Percentiles rank a stretch among this genome's conserved stretches.
phyloP scores from a whole-genome alignment of 768 basidiomycete species.

The Chalciporus pseudorubinellus region DNA sequence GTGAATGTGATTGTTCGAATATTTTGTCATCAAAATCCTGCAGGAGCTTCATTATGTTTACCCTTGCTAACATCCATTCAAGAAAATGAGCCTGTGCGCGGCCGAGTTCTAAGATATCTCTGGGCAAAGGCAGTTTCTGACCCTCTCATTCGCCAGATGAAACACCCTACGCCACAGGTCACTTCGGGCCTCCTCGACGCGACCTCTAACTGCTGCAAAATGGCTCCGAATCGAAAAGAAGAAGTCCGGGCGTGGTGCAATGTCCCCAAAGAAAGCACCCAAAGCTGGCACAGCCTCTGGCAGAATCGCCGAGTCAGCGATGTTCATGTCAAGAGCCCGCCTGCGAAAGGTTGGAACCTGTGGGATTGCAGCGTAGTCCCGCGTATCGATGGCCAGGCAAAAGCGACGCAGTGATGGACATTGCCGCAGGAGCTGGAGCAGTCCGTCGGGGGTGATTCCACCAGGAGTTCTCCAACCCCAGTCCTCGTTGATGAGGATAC shows the following conservation, averaged over 20 bases:
- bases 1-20: no score
- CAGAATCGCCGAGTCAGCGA: constrained; percentile 16
- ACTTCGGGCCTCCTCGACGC: constrained; percentile 12
- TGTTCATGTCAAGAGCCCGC: constrained; percentile 10
- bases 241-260: neutral
- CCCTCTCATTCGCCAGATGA: constrained; percentile 11
- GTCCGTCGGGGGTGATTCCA: constrained; percentile 19
- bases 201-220: constrained; percentile 7
- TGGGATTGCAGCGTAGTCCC: neutral
- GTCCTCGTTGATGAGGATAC: constrained; percentile 16
- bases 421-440: constrained; percentile 12
- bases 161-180: constrained; percentile 21
- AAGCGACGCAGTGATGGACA: constrained; percentile 3
- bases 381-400: constrained; percentile 16
- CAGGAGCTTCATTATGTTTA: no score
- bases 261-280: constrained; percentile 15
- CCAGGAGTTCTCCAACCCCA: constrained; percentile 18
- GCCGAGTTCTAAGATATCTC: no score
- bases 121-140: neutral
- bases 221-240: constrained; percentile 10
- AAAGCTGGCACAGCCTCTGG: constrained; percentile 16
- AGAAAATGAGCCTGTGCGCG: no score
- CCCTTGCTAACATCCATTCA: no score
- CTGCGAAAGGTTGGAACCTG: neutral
- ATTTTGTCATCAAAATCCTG: no score